A percentile compares a stretch with the other conserved stretches of the same genome.
phyloP scores from a whole-genome alignment of 176 grass and related monocot genomes.

The Tillandsia leiboldiana region DNA sequence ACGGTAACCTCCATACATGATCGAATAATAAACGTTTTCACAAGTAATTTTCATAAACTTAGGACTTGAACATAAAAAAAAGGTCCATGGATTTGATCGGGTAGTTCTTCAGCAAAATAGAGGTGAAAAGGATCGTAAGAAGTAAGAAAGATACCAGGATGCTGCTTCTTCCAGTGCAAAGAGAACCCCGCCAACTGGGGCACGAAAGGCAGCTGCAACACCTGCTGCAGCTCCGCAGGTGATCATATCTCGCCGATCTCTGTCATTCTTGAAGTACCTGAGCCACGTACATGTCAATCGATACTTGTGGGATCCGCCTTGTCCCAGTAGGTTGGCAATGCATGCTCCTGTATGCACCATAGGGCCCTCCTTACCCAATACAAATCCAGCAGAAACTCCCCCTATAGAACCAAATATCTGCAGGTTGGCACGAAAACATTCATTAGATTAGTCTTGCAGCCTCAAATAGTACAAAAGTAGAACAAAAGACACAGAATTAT shows the following conservation, averaged over 20 bases:
- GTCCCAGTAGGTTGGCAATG: constrained; percentile 43
- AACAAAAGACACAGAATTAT: not conserved
- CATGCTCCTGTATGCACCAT: constrained; percentile 75
- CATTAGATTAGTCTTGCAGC: not conserved
- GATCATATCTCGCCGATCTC: constrained; percentile 57
- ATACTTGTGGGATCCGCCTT: constrained; percentile 55
- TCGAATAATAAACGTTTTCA: not conserved
- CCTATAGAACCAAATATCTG: constrained; percentile 63
- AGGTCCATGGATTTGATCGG: not conserved
- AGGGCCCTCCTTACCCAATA: constrained; percentile 64
- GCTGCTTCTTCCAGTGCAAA: constrained; percentile 69
- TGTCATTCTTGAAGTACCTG: constrained; percentile 69
- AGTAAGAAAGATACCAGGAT: constrained; percentile 38
- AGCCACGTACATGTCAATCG: constrained; percentile 50
- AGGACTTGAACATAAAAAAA: not conserved
- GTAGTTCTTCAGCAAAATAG: not conserved
- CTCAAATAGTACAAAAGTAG: not conserved
- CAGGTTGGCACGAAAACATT: constrained; percentile 1
- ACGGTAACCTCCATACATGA: not conserved
- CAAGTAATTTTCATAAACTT: not conserved
- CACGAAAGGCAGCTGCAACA: constrained; percentile 57
- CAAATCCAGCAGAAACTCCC: constrained; percentile 59
- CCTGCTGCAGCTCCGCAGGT: constrained; percentile 65
- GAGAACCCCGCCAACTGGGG: constrained; percentile 53
- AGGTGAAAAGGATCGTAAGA: not conserved